phyloP scores from a whole-genome alignment of 148 eudicot genomes.

The Polygonum maritimum region DNA sequence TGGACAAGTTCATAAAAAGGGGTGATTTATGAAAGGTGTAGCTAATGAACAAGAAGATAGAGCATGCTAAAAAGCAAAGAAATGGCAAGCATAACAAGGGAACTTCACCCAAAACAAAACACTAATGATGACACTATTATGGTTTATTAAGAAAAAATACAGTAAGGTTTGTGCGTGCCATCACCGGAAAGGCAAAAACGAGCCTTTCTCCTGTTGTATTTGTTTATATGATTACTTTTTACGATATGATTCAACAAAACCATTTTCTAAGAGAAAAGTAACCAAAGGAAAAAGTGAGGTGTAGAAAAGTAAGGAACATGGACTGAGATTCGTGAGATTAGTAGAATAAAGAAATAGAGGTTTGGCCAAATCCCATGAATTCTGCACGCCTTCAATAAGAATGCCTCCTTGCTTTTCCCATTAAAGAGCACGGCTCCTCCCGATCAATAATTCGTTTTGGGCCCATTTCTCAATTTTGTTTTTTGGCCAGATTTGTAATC shows the following conservation, averaged over 20 bases:
- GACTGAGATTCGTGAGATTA: background rate
- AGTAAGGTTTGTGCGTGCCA: background rate
- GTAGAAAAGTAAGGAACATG: background rate
- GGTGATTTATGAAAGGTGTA: too few species aligned
- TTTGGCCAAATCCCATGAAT: background rate
- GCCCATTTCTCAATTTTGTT: background rate
- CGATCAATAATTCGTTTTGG: background rate
- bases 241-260: background rate
- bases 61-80: too few species aligned
- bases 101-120: too few species aligned
- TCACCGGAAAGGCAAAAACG: background rate
- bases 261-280: background rate
- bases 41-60: too few species aligned
- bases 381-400: conserved; percentile 1
- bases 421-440: background rate
- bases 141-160: too few species aligned
- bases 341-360: background rate
- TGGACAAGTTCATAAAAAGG: too few species aligned
- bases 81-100: too few species aligned
- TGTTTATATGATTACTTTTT: background rate
- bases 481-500: background rate
- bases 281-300: background rate
- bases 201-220: background rate
- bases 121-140: background rate
- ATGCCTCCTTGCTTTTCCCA: background rate